Evolutionary conservation across 208 protist genomes (phyloP).

Genomic region (Histomonas meleagridis): DNA sequence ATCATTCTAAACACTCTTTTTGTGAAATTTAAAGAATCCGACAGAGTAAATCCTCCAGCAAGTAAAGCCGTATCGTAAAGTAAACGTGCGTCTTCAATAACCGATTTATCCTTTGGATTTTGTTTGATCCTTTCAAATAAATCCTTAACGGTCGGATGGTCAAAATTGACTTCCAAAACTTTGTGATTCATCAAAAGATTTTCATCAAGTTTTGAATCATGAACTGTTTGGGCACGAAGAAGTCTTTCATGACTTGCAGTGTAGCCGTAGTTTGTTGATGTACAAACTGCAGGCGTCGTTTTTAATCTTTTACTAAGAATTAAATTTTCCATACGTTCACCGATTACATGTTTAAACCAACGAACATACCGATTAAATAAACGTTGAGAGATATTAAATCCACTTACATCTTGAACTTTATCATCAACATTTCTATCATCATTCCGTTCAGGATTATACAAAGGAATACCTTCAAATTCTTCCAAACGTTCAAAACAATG

Average conservation of each 20-base stretch:
- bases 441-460: background rate
- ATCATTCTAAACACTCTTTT: conserved; percentile 29
- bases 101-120: background rate
- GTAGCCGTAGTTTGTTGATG: conserved; percentile 47
- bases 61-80: background rate
- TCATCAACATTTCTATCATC: background rate
- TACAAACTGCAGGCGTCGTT: conserved; percentile 44
- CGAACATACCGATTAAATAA: conserved; percentile 24
- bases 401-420: background rate
- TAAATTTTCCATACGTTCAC: conserved; percentile 44
- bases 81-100: background rate
- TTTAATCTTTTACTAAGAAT: conserved; percentile 45
- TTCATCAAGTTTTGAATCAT: conserved; percentile 26
- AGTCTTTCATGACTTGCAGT: conserved; percentile 47
- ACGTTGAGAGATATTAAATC: background rate
- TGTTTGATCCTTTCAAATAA: background rate
- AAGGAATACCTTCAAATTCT: conserved; percentile 37
- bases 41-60: background rate
- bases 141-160: conserved; percentile 42
- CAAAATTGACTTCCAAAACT: conserved; percentile 37
- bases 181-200: conserved; percentile 29
- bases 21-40: background rate
- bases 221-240: conserved; percentile 37
- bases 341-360: conserved; percentile 44
- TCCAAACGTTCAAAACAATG: conserved; percentile 47